Evolutionary conservation across 768 basidiomycete genomes (phyloP).

Genomic region (Mycena epipterygia): DNA sequence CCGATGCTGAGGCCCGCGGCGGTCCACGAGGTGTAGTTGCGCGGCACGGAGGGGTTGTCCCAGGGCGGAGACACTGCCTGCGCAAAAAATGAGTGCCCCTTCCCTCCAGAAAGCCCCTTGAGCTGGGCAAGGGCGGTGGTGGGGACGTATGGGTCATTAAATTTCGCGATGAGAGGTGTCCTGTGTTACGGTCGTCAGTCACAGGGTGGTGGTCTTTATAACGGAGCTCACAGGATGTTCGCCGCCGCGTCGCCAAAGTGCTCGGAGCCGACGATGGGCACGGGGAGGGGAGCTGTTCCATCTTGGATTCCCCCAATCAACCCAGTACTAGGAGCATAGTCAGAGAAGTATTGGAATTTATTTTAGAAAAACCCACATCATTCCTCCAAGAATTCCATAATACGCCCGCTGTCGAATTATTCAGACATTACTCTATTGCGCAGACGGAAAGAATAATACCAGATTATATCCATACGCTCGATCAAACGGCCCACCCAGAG

Average conservation of each 20-base stretch:
- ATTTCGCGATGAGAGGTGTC: conserved; percentile 43
- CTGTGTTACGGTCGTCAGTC: conserved; percentile 22
- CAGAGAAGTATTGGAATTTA: not conserved
- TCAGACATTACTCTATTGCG: not conserved
- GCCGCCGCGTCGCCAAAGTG: conserved; percentile 46
- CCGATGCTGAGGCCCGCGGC: conserved; percentile 44
- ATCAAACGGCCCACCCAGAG: conserved; percentile 47
- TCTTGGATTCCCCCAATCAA: conserved; percentile 44
- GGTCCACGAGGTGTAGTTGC: conserved; percentile 49
- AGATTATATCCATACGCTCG: conserved; percentile 47
- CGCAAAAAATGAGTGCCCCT: conserved; percentile 36
- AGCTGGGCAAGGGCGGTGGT: conserved; percentile 33
- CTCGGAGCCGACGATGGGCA: conserved; percentile 41
- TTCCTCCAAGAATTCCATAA: conserved; percentile 45
- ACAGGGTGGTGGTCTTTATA: not conserved
- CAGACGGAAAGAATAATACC: conserved; percentile 25
- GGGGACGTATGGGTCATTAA: conserved; percentile 45
- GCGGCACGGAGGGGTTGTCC: conserved; percentile 39
- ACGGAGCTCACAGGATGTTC: conserved; percentile 38
- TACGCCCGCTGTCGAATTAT: conserved; percentile 37
- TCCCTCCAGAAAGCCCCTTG: conserved; percentile 10
- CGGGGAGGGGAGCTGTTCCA: conserved; percentile 42
- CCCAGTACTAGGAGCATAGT: conserved; percentile 29
- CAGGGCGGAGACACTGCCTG: conserved; percentile 47
- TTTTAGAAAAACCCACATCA: not conserved